Conservation (phyloP, 768 basidiomycete species). For the Pleurotus citrinopileatus region DNA sequence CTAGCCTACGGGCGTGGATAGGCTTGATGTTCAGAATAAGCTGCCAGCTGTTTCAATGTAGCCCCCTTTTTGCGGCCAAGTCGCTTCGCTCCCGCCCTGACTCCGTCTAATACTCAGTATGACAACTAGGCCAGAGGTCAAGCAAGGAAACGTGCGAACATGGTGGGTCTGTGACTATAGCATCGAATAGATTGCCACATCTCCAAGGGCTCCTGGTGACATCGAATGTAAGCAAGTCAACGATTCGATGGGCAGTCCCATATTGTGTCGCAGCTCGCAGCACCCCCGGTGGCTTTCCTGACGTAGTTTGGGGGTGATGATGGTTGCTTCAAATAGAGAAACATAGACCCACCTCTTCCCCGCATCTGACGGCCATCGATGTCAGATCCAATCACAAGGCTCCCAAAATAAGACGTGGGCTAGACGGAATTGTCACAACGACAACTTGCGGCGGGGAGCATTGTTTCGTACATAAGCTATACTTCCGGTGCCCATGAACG, state of each 20-base stretch:
- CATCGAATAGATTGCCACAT: slow-evolving; percentile 87
- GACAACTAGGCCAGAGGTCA: background rate
- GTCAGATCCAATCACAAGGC: slow-evolving; percentile 85
- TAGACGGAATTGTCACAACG: slow-evolving; percentile 24
- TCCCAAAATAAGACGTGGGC: slow-evolving; percentile 88
- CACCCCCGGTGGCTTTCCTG: slow-evolving; percentile 62
- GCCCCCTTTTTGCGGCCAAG: slow-evolving; percentile 64
- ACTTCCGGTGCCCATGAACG: slow-evolving; percentile 92
- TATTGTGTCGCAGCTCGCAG: slow-evolving; percentile 83
- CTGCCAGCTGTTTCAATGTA: slow-evolving; percentile 31
- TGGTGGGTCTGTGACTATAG: slow-evolving; percentile 92
- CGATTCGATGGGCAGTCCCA: slow-evolving; percentile 63
- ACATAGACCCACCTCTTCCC: slow-evolving; percentile 66
- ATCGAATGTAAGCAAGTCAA: slow-evolving; percentile 91
- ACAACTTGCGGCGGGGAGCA: slow-evolving; percentile 2
- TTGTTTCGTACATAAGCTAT: slow-evolving; percentile 67
- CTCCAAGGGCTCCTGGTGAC: slow-evolving; percentile 90
- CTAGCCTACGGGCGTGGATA: slow-evolving; percentile 43
- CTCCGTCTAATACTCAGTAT: slow-evolving; percentile 63
- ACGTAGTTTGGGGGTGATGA: background rate
- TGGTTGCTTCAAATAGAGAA: background rate
- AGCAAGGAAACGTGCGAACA: slow-evolving; percentile 47
- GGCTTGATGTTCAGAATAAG: slow-evolving; percentile 34
- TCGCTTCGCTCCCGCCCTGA: slow-evolving; percentile 84
- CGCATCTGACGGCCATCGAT: slow-evolving; percentile 98